A percentile compares a stretch with the other conserved stretches of the same genome.
Evolutionary conservation across 2,329 filamentous ascomycete species (phyloP).

Genomic region (Colletotrichum higginsianum): DNA sequence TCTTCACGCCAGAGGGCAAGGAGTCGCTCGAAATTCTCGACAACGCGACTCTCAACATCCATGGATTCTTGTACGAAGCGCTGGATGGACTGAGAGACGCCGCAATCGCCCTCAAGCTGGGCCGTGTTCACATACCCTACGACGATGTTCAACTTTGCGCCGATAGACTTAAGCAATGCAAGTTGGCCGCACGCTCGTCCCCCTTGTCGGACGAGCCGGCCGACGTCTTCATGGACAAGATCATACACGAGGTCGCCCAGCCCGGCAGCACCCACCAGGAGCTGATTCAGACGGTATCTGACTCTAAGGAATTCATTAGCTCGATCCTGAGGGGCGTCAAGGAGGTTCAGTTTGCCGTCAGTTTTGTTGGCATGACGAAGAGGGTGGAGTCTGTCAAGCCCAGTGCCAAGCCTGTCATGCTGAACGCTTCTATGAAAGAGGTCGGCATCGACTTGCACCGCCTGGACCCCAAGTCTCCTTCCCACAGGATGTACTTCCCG

Average conservation of each 20-base stretch:
- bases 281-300: constrained; percentile 86
- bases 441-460: constrained; percentile 93
- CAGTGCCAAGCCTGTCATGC: constrained; percentile 78
- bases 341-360: constrained; percentile 95
- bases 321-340: constrained; percentile 94
- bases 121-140: constrained; percentile 89
- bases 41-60: constrained; percentile 88
- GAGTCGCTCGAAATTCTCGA: constrained; percentile 93
- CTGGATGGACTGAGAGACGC: constrained; percentile 91
- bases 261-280: constrained; percentile 77
- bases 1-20: constrained; percentile 88
- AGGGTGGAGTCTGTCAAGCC: constrained; percentile 79
- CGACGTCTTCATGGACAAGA: constrained; percentile 78
- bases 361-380: constrained; percentile 90
- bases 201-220: constrained; percentile 60
- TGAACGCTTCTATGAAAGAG: constrained; percentile 96
- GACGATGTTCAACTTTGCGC: constrained; percentile 83
- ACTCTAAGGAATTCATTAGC: constrained; percentile 92
- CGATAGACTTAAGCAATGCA: constrained; percentile 67
- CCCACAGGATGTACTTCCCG: constrained; percentile 98
- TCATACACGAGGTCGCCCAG: constrained; percentile 81
- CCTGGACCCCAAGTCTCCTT: constrained; percentile 91
- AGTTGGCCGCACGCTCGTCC: constrained; percentile 48
- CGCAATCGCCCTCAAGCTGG: constrained; percentile 90
- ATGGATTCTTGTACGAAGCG: constrained; percentile 89